Percentiles rank a stretch among this genome's conserved stretches.
phyloP scores from a whole-genome alignment of 2,329 filamentous ascomycete species.

The Blastomyces percursus region DNA sequence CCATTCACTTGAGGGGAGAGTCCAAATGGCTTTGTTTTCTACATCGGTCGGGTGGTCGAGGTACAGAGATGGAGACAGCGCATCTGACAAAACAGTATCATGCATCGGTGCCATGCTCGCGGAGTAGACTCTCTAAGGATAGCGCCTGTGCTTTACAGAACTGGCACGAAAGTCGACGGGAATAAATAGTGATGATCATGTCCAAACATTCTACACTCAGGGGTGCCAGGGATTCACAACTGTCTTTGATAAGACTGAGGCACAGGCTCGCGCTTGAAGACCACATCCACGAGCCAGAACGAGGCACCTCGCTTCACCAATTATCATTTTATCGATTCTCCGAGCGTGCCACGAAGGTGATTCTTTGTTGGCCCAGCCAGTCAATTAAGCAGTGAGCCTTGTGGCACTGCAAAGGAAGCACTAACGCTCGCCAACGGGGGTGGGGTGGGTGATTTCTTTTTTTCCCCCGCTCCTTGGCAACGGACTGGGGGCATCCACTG shows the following conservation, averaged over 20 bases:
- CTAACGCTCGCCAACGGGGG: not conserved
- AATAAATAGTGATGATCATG: not conserved
- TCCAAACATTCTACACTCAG: not conserved
- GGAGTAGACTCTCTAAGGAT: not conserved
- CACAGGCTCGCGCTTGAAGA: not conserved
- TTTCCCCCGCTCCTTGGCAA: not conserved
- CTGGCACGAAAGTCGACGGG: not conserved
- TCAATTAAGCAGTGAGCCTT: not conserved
- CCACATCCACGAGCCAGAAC: not conserved
- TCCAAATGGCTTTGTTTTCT: constrained; percentile 48
- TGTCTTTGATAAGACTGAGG: not conserved
- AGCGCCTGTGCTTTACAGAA: not conserved
- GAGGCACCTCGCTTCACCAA: not conserved
- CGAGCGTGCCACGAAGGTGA: not conserved
- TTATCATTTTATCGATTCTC: not conserved
- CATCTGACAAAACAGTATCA: constrained; percentile 9
- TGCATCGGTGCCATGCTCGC: not conserved
- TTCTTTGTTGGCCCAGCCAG: not conserved
- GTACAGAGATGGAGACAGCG: constrained; percentile 12
- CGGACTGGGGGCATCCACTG: too few species aligned
- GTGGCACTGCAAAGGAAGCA: not conserved
- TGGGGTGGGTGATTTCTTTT: too few species aligned
- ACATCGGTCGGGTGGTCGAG: constrained; percentile 47
- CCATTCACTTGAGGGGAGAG: constrained; percentile 48
- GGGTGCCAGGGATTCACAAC: not conserved